Evolutionary conservation across 73 alveolate species (phyloP), one percentile per base, ranked within the genome.

Genomic region (Paramecium octaurelia): DNA sequence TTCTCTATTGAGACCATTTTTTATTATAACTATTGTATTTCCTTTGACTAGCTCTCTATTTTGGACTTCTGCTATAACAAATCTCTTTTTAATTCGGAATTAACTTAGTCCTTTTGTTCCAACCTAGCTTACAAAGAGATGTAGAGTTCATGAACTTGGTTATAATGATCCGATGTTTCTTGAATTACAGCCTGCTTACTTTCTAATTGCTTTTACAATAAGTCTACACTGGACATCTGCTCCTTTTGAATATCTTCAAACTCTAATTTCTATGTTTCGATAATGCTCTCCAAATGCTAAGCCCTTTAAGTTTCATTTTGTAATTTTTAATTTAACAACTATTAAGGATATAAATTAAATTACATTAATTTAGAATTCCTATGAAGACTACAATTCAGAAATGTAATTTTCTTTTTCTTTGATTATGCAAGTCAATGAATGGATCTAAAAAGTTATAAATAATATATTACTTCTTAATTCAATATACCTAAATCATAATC

Each of bases 161-260:
- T 80, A 43, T 42, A 48, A 46, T 80, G 46, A 34, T 80, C 91
- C 29, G 91, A 34, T 23, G 91, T 80, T 80, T 44, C 91, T 44
- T 80, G 57, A 48, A 80, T 80, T 80, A 44, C 46, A 80, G 91
- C 70, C 70, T 44, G 91, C 75, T 80, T 80, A 48, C 91, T 48
- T 48, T 80, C 91, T 44, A 80, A 48, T 73, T 73, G 59, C 59
- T 73, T 73, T 38, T 73, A 23, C 6, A 73, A 36, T 73, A 73
- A 73, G 60, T 73, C 87, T 35, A 73, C 21, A 36, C 59, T 73
- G 87, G 60, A 20, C 60, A 12, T 29, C 64, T 64, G 9, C 46
- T 64, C 84, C 27, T 64, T 54, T 54, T 54, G 31, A 54, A 54
- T 54, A 16, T 54, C 69, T 54, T 54, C 69, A 54, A 54, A 54